phyloP scores from a whole-genome alignment of 345 rosid genomes.

The Eucalyptus tenuipes region DNA sequence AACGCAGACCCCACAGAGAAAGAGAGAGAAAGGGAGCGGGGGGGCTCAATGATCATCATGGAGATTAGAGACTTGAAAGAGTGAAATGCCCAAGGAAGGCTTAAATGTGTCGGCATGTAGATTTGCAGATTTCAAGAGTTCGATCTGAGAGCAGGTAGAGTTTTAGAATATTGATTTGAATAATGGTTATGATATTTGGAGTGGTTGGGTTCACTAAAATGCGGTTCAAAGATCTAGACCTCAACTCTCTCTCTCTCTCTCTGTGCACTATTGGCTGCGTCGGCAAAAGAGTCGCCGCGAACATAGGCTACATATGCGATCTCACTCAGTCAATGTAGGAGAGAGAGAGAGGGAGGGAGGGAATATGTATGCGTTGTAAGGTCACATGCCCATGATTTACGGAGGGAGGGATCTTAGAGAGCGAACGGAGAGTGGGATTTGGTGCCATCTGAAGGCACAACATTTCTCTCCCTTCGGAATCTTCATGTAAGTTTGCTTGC shows the following conservation, averaged over 20 bases:
- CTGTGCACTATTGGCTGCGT: not conserved
- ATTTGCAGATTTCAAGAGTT: not conserved
- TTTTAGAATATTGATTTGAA: not conserved
- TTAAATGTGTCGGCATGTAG: not conserved
- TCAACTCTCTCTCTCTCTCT: not conserved
- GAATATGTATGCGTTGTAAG: not conserved
- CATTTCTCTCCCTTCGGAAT: not conserved
- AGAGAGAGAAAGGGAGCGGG: not conserved
- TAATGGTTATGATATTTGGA: not conserved
- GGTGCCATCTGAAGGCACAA: not conserved
- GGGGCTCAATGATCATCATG: not conserved
- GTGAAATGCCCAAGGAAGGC: not conserved
- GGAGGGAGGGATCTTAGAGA: not conserved
- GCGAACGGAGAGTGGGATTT: not conserved
- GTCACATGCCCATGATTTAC: slow-evolving; percentile 20
- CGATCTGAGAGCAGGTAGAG: not conserved
- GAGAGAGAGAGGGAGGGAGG: not conserved
- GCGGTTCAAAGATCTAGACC: not conserved
- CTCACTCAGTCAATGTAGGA: slow-evolving; percentile 2
- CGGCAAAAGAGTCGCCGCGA: slow-evolving; percentile 50
- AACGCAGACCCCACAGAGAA: not conserved
- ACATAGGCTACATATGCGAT: slow-evolving; percentile 45
- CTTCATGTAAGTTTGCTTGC: not conserved
- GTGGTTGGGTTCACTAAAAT: not conserved
- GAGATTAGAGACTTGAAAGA: not conserved